Base-by-base conservation (phyloP, 2,329 filamentous ascomycete species). In the Endoconidiophora laricicola region DNA sequence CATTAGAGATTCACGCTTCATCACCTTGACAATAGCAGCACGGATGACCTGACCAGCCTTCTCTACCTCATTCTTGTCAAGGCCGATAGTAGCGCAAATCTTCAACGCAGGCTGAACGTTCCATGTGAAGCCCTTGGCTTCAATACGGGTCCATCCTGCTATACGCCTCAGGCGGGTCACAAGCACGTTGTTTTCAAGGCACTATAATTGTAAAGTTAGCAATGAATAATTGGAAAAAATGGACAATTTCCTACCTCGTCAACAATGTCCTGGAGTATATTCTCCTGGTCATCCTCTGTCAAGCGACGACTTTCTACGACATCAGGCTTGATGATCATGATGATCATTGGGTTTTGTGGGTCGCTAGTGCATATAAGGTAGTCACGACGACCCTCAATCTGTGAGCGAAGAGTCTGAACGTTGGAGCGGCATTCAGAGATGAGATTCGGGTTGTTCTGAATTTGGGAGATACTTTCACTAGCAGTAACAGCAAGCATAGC, bases 401-500 rank as follows among this genome's bases (percentile, higher is more conserved):
- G 88, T 7, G 79, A 78, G 60, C 81, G 78, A 81, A 98, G 86
- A 0, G 79, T 73, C 62, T 79, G 83, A 62, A 88, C 87, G 59
- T 93, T 90, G 57, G 96, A 90, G 48, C 88, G 76, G 59, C 93
- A 77, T 56, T 81, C 80, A 1, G 70, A 68, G 47, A 96, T 68
- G 37, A 93, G 79, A 52, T 94, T 86, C 0, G 90, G 88, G 60
- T 83, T 87, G 40, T 83, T 83, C 65, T 95, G 87, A 46, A 98
- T 71, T 57, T 96, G 69, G 50, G 80, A 79, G 52, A 96, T 74
- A 1, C 87, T 90, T 66, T 95, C 91, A 61, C 86, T 94, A 1
- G 90, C 87, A 0, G 88, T 95, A n/a, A 93, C 94, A 16, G 91
- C 87, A 48, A 94, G 71, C 70, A 98, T 83, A 18, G 91, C 91